These are phyloP conservation scores for Betula pendula DNA, from an alignment of 306 rosid species.

Conservation along the genomic window DNA sequence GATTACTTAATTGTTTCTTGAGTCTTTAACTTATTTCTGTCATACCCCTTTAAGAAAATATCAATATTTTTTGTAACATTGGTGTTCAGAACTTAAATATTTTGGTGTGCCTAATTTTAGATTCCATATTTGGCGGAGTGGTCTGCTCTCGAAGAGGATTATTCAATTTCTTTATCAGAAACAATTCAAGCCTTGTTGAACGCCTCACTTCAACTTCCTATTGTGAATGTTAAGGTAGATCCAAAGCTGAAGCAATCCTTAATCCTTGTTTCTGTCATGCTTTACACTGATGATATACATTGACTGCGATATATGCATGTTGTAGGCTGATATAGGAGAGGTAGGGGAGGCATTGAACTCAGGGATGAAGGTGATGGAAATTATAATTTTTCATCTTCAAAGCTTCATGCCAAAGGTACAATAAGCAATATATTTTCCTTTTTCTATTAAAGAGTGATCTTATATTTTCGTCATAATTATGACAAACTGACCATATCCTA, in stretches of 20 bases:
- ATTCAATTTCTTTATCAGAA: slow-evolving; percentile 60
- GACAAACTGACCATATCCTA: background rate
- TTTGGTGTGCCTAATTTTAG: slow-evolving; percentile 41
- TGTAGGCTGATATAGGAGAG: slow-evolving; percentile 66
- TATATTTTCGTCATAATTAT: background rate
- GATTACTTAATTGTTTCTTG: background rate
- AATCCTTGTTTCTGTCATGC: slow-evolving; percentile 9
- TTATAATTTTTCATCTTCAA: slow-evolving; percentile 48
- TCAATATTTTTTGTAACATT: background rate
- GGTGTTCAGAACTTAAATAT: slow-evolving; percentile 22
- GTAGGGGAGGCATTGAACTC: slow-evolving; percentile 65
- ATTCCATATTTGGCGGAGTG: slow-evolving; percentile 74
- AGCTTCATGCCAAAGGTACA: slow-evolving; percentile 62
- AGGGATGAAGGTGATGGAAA: slow-evolving; percentile 59
- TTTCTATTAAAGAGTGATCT: background rate
- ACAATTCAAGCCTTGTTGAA: slow-evolving; percentile 61
- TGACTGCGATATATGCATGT: slow-evolving; percentile 11
- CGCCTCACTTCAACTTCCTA: slow-evolving; percentile 68
- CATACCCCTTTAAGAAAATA: background rate
- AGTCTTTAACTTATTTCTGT: background rate
- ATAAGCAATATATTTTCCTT: slow-evolving; percentile 1
- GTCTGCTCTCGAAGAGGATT: slow-evolving; percentile 61
- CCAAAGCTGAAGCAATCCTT: background rate
- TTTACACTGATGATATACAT: slow-evolving; percentile 2
- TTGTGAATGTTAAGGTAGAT: slow-evolving; percentile 61